Evolutionary conservation across 2,329 filamentous ascomycete species (phyloP).

Genomic region (Corinectria fuckeliana): DNA sequence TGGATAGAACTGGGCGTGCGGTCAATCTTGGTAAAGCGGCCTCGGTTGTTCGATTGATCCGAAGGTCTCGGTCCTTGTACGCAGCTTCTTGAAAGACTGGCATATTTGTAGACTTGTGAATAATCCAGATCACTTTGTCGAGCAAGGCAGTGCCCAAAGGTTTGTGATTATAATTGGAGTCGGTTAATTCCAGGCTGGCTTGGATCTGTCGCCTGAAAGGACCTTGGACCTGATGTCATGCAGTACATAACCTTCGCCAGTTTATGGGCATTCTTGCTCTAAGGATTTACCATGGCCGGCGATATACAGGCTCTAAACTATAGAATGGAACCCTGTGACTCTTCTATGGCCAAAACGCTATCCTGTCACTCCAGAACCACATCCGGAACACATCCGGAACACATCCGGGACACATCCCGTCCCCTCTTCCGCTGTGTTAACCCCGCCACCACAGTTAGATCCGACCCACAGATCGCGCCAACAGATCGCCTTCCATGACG

Average conservation of each 20-base stretch:
- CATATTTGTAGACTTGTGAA: not conserved
- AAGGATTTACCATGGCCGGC: too few relatives aligned
- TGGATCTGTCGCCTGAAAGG: too few relatives aligned
- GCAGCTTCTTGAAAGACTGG: conserved; percentile 2
- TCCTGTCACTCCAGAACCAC: too few relatives aligned
- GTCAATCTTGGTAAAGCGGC: not conserved
- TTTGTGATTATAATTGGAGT: not conserved
- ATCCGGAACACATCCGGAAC: not conserved
- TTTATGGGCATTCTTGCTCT: too few relatives aligned
- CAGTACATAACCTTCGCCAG: too few relatives aligned
- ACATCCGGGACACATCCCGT: not conserved
- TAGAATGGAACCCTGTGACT: too few relatives aligned
- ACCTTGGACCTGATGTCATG: not conserved
- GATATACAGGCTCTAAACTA: too few relatives aligned
- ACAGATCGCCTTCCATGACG: not conserved
- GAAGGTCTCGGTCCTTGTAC: not conserved
- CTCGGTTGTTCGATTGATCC: not conserved
- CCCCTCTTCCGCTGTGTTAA: not conserved
- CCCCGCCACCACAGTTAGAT: not conserved
- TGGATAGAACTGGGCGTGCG: not conserved
- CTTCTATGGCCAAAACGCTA: too few relatives aligned
- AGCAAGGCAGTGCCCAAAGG: not conserved
- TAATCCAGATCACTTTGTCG: not conserved
- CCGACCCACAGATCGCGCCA: not conserved
- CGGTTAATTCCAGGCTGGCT: not conserved